phyloP scores from a whole-genome alignment of 1,284 basidiomycete species.

The Gomphus sp. region DNA sequence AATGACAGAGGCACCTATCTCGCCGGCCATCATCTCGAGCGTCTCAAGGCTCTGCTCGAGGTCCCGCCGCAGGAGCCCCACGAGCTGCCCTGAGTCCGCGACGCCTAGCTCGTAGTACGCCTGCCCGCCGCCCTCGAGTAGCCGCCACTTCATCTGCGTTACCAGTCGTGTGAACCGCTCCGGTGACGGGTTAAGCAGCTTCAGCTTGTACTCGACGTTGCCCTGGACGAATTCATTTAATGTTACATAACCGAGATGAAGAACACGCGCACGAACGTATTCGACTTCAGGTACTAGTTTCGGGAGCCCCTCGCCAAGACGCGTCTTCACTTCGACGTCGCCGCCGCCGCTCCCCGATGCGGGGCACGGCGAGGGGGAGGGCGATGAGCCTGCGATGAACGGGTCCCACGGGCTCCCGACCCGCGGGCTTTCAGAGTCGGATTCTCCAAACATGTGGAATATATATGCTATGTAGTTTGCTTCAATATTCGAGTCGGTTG shows the following conservation, averaged over 20 bases:
- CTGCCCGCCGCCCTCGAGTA: constrained; percentile 85
- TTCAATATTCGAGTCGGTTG: constrained; percentile 13
- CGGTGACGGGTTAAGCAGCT: constrained; percentile 61
- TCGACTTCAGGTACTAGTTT: constrained; percentile 69
- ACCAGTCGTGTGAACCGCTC: constrained; percentile 73
- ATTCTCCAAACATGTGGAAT: constrained; percentile 68
- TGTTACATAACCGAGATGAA: no score
- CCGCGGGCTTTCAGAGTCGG: constrained; percentile 65
- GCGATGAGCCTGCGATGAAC: constrained; percentile 43
- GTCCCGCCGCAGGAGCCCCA: constrained; percentile 68
- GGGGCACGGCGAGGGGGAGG: constrained; percentile 28
- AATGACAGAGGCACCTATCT: constrained; percentile 83
- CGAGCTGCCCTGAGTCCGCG: constrained; percentile 75
- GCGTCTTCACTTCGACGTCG: constrained; percentile 13
- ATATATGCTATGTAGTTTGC: neutral
- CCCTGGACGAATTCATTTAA: constrained; percentile 33
- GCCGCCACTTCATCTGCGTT: constrained; percentile 91
- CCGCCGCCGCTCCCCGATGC: constrained; percentile 4
- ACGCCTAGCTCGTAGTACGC: constrained; percentile 92
- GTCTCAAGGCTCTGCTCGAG: constrained; percentile 77
- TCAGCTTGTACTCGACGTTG: constrained; percentile 82
- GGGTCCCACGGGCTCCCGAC: constrained; percentile 75
- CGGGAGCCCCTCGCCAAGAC: constrained; percentile 28
- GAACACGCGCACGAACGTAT: constrained; percentile 27
- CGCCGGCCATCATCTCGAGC: constrained; percentile 85